Evolutionary conservation across 495 filamentous ascomycete species (phyloP).

Genomic region (Hypoxylon crocopeplum): DNA sequence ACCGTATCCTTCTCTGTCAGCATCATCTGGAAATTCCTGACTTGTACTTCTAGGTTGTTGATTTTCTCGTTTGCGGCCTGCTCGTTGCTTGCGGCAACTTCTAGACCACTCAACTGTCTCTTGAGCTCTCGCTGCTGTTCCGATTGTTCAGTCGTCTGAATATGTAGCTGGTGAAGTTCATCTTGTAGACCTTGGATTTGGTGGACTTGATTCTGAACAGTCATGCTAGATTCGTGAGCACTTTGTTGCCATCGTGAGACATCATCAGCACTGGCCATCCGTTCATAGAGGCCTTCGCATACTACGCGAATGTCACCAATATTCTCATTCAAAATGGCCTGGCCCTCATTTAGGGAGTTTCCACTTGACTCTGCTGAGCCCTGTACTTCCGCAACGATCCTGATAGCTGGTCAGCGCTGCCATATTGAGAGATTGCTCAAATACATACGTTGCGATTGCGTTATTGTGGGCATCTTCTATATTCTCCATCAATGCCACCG

Average conservation of each 20-base stretch:
- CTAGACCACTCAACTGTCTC: background rate
- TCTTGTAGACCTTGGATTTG: conserved; percentile 32
- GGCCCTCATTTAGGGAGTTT: background rate
- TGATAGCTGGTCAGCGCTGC: background rate
- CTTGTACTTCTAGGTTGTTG: conserved; percentile 13
- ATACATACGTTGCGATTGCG: conserved; percentile 24
- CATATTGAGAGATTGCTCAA: background rate
- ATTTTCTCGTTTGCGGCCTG: conserved; percentile 2
- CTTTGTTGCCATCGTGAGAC: conserved; percentile 30
- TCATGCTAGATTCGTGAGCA: conserved; percentile 7
- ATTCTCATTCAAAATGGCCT: conserved; percentile 4
- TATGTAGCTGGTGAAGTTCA: conserved; percentile 31
- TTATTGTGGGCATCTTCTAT: conserved; percentile 23
- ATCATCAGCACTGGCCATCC: background rate
- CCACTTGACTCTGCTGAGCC: background rate
- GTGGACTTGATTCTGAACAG: conserved; percentile 15
- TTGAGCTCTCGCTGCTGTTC: conserved; percentile 21
- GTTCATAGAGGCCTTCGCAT: conserved; percentile 13
- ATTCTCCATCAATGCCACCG: conserved; percentile 8
- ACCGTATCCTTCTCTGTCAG: conserved; percentile 19
- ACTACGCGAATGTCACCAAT: conserved; percentile 14
- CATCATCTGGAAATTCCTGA: conserved; percentile 5
- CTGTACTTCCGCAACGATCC: conserved; percentile 13
- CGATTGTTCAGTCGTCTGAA: conserved; percentile 15
- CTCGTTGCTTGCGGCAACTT: conserved; percentile 1